These are phyloP conservation scores for Yamadazyma takamatsuzukensis DNA, from an alignment of 805 yeast genomes.

Conservation along the genomic window DNA sequence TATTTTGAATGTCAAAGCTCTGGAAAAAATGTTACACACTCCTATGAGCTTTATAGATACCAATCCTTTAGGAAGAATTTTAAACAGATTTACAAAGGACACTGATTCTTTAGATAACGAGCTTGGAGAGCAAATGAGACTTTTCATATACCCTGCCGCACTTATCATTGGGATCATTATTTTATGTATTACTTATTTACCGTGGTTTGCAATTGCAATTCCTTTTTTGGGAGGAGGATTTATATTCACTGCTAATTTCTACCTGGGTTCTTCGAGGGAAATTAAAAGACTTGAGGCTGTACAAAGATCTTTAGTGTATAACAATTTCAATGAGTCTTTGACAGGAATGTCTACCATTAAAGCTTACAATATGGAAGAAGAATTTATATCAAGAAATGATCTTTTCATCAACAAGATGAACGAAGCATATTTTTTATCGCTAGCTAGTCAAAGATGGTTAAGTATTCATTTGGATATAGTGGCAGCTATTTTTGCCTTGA, in stretches of 20 bases:
- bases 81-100: conserved; percentile 43
- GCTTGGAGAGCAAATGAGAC: conserved; percentile 40
- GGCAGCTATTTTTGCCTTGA: conserved; percentile 47
- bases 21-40: conserved; percentile 34
- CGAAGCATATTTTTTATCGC: conserved; percentile 48
- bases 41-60: conserved; percentile 44
- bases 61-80: conserved; percentile 41
- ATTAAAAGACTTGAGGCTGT: conserved; percentile 47
- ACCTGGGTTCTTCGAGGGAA: conserved; percentile 48
- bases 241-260: conserved; percentile 35
- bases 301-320: conserved; percentile 46
- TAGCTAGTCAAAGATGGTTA: conserved; percentile 64
- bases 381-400: conserved; percentile 42
- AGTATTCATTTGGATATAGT: conserved; percentile 49
- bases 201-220: conserved; percentile 53
- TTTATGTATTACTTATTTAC: conserved; percentile 48
- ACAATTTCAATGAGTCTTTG: conserved; percentile 47
- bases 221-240: conserved; percentile 47
- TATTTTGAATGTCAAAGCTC: conserved; percentile 34
- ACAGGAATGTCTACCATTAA: conserved; percentile 47
- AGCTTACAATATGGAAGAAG: conserved; percentile 33
- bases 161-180: conserved; percentile 36
- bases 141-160: conserved; percentile 39
- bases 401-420: conserved; percentile 42
- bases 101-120: conserved; percentile 45